Evolutionary conservation across 345 rosid species (phyloP).

Genomic region (Gossypium turneri): DNA sequence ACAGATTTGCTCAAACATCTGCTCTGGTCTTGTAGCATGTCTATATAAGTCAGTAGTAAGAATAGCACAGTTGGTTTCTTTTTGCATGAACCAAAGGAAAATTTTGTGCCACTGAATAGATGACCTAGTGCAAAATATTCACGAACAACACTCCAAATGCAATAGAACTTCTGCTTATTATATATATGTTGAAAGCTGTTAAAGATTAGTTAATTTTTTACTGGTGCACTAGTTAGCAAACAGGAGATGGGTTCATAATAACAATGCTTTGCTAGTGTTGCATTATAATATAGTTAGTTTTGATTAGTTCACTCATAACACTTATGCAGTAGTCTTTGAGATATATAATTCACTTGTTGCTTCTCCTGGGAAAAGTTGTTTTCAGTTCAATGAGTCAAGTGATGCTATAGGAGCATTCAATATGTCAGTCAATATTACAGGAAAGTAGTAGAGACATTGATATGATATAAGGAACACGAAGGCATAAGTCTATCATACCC

Average conservation of each 20-base stretch:
- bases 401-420: not conserved
- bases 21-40: constrained; percentile 1
- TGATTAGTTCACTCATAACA: not conserved
- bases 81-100: not conserved
- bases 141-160: not conserved
- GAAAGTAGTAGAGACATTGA: not conserved
- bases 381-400: constrained; percentile 10
- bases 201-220: not conserved
- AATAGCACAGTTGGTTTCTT: not conserved
- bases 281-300: not conserved
- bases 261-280: not conserved
- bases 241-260: not conserved
- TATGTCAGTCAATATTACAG: not conserved
- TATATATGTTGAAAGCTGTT: not conserved
- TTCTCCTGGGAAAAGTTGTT: not conserved
- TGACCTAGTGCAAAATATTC: not conserved
- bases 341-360: not conserved
- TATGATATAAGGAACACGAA: not conserved
- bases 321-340: not conserved
- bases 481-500: not conserved
- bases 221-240: not conserved
- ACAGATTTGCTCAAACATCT: not conserved
- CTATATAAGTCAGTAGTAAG: not conserved
- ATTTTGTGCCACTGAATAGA: not conserved
- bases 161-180: not conserved